These are phyloP conservation scores for Phytophthora colocasiae DNA, from an alignment of 352 stramenopile genomes.

Conservation along the genomic window DNA sequence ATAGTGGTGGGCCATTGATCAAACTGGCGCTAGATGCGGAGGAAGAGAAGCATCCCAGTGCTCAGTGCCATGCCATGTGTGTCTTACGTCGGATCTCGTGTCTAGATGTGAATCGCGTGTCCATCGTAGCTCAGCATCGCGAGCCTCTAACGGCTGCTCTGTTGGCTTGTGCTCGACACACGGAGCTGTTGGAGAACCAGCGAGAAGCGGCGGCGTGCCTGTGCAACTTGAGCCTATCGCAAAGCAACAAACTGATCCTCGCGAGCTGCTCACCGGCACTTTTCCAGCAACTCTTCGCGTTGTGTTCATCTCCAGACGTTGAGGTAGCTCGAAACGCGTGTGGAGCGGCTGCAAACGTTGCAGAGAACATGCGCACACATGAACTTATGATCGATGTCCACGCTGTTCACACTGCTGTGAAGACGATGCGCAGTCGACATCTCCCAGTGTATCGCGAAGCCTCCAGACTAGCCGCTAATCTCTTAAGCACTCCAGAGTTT, in stretches of 20 bases:
- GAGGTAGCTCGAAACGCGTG: conserved; percentile 93
- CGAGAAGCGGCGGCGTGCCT: conserved; percentile 90
- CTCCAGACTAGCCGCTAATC: conserved; percentile 88
- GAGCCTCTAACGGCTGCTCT: conserved; percentile 68
- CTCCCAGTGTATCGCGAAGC: conserved; percentile 93
- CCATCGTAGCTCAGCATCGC: conserved; percentile 72
- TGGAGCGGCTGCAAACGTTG: conserved; percentile 92
- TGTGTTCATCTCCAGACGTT: conserved; percentile 87
- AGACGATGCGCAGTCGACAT: conserved; percentile 90
- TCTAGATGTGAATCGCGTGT: conserved; percentile 84
- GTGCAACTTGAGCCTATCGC: conserved; percentile 85
- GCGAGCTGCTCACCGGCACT: conserved; percentile 50
- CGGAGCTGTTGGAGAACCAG: conserved; percentile 80
- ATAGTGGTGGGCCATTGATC: conserved; percentile 60
- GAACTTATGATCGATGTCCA: conserved; percentile 85
- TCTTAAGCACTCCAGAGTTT: conserved; percentile 85
- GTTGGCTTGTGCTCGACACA: conserved; percentile 42
- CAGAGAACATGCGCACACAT: conserved; percentile 88
- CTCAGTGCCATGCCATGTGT: conserved; percentile 92
- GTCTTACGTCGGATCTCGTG: conserved; percentile 88
- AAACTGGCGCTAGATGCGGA: conserved; percentile 66
- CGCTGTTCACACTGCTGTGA: conserved; percentile 88
- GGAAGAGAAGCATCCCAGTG: conserved; percentile 48
- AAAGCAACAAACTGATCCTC: conserved; percentile 83
- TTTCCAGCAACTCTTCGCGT: conserved; percentile 68